These are phyloP conservation scores for Pascua guehoae DNA, from an alignment of 1,284 basidiomycete species.

Conservation along the genomic window DNA sequence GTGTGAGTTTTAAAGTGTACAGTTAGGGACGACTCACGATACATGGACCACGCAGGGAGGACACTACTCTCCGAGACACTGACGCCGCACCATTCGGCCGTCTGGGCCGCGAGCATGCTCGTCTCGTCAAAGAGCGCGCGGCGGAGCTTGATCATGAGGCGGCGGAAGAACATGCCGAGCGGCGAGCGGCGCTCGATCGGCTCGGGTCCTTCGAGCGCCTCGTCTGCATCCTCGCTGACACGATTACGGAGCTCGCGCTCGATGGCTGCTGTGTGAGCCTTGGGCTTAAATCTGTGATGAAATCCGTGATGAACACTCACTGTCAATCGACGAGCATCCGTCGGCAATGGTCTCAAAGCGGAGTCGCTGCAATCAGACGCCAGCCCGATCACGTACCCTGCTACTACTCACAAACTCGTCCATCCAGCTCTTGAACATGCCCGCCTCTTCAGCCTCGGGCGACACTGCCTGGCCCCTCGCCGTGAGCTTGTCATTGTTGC, in stretches of 20 bases:
- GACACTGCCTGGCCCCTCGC: conserved; percentile 23
- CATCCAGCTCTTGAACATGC: conserved; percentile 29
- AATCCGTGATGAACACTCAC: conserved; percentile 13
- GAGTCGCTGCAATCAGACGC: conserved; percentile 11
- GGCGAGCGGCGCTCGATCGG: conserved; percentile 34
- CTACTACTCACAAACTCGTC: conserved; percentile 24
- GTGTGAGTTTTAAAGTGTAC: no score
- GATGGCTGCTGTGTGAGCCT: conserved; percentile 17
- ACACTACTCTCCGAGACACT: neutral
- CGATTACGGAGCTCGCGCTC: conserved; percentile 33
- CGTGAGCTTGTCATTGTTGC: conserved; percentile 21
- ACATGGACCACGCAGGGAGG: neutral
- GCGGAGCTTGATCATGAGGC: conserved; percentile 30
- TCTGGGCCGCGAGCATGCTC: conserved; percentile 26
- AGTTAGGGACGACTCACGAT: no score
- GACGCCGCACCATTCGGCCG: conserved; percentile 36
- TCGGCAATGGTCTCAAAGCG: conserved; percentile 26
- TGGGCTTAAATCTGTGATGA: neutral
- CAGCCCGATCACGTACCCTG: neutral
- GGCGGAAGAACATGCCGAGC: conserved; percentile 40
- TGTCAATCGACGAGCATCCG: conserved; percentile 33
- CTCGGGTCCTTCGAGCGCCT: conserved; percentile 14
- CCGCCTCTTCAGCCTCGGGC: conserved; percentile 17
- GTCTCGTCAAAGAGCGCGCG: conserved; percentile 43
- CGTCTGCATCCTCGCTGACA: conserved; percentile 34